phyloP scores from a whole-genome alignment of 345 rosid species.

The Eucalyptus microcorys region DNA sequence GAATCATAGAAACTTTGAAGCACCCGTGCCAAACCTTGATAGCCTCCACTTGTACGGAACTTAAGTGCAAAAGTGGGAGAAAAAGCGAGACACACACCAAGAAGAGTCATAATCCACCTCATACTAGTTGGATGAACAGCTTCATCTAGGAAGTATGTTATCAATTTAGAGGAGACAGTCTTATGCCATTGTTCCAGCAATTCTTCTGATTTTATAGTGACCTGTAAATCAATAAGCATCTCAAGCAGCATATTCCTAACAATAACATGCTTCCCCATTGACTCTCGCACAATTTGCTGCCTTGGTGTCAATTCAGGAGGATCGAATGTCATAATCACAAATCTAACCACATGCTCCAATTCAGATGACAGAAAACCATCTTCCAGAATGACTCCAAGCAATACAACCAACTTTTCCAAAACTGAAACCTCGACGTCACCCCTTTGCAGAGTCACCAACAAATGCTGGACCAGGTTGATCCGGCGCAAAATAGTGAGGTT shows the following conservation, averaged over 20 bases:
- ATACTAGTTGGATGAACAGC: conserved; percentile 99
- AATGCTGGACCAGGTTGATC: conserved; percentile 94
- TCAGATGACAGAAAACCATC: conserved; percentile 95
- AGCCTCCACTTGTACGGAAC: conserved; percentile 93
- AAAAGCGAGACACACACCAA: conserved; percentile 87
- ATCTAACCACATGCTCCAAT: conserved; percentile 91
- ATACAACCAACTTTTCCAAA: conserved; percentile 88
- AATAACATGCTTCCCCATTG: conserved; percentile 96
- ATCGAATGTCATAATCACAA: conserved; percentile 97
- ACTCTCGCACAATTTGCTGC: conserved; percentile 62
- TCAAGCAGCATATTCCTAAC: conserved; percentile 98
- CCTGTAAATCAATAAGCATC: conserved; percentile 99
- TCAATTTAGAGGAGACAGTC: conserved; percentile 92
- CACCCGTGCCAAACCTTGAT: conserved; percentile 78
- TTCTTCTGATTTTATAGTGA: conserved; percentile 88
- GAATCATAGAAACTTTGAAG: conserved; percentile 97
- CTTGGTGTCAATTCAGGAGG: conserved; percentile 81
- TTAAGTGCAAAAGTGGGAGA: conserved; percentile 90
- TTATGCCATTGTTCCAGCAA: conserved; percentile 99
- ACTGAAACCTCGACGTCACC: conserved; percentile 99
- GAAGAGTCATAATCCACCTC: conserved; percentile 99
- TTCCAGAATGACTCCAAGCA: conserved; percentile 97
- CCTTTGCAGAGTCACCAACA: conserved; percentile 90
- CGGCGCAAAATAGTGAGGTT: conserved; percentile 90
- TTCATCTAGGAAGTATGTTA: conserved; percentile 96